A percentile compares a stretch with the other conserved stretches of the same genome.
These are phyloP conservation scores for Boletus vermiculosoides DNA, from an alignment of 768 basidiomycete genomes.

Conservation along the genomic window DNA sequence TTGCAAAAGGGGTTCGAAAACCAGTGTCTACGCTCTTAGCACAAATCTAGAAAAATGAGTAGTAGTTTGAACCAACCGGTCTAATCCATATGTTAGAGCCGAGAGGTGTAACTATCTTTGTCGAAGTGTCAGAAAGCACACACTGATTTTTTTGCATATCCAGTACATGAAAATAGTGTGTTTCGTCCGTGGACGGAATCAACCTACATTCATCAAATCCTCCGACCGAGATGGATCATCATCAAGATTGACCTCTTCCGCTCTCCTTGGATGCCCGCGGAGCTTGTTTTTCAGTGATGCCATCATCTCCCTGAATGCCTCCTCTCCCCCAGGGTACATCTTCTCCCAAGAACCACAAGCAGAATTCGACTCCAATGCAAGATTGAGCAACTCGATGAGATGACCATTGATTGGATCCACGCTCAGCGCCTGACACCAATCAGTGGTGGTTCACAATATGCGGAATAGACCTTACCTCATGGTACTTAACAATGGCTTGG, in stretches of 20 bases:
- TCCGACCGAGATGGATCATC: conserved; percentile 21
- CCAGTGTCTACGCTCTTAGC: neutral
- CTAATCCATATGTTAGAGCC: neutral
- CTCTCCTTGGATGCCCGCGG: conserved; percentile 25
- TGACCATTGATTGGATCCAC: conserved; percentile 82
- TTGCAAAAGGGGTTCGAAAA: neutral
- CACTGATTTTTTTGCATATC: neutral
- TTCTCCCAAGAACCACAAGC: conserved; percentile 34
- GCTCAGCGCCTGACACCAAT: conserved; percentile 58
- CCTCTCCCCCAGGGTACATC: conserved; percentile 35
- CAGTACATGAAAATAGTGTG: conserved; percentile 25
- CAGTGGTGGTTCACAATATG: conserved; percentile 1
- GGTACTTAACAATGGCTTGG: conserved; percentile 85
- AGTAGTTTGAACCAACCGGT: neutral
- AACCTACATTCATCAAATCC: conserved; percentile 34
- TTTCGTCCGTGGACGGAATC: conserved; percentile 18
- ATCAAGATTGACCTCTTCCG: conserved; percentile 11
- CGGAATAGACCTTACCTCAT: conserved; percentile 60
- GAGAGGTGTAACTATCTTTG: neutral
- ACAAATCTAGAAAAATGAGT: neutral
- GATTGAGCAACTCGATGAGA: conserved; percentile 75
- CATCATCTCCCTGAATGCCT: conserved; percentile 36
- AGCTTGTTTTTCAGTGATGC: conserved; percentile 30
- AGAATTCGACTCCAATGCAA: conserved; percentile 63
- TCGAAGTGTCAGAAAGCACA: neutral